phyloP scores from a whole-genome alignment of 352 stramenopile genomes.

The Phytophthora syringae region DNA sequence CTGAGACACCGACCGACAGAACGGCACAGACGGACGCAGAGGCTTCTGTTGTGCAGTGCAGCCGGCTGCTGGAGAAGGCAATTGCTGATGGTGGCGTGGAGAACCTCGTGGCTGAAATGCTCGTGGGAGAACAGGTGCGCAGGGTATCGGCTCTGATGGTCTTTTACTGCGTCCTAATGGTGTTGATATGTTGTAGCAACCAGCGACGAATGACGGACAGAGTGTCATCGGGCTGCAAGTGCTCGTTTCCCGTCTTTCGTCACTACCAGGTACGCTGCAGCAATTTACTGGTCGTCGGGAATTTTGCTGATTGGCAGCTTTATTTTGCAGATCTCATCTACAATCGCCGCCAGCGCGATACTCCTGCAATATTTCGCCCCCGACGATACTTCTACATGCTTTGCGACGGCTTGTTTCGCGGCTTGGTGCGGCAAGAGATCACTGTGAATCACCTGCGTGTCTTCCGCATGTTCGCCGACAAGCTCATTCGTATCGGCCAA shows the following conservation, averaged over 20 bases:
- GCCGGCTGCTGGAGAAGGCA: slow-evolving; percentile 49
- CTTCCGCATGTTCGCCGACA: slow-evolving; percentile 71
- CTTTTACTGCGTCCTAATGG: not conserved
- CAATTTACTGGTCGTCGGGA: not conserved
- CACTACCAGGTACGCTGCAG: slow-evolving; percentile 52
- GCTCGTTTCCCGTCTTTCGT: slow-evolving; percentile 50
- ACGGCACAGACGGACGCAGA: slow-evolving; percentile 35
- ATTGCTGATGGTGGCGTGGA: slow-evolving; percentile 37
- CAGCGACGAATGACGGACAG: slow-evolving; percentile 4
- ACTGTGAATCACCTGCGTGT: slow-evolving; percentile 17
- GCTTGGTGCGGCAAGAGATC: slow-evolving; percentile 11
- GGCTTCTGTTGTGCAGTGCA: slow-evolving; percentile 50
- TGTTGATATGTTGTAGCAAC: slow-evolving; percentile 15
- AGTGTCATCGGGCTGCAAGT: slow-evolving; percentile 38
- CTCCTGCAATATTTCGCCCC: slow-evolving; percentile 53
- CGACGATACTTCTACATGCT: slow-evolving; percentile 54
- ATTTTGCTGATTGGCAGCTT: not conserved
- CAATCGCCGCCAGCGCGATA: slow-evolving; percentile 58
- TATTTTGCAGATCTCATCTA: slow-evolving; percentile 58
- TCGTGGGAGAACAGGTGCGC: slow-evolving; percentile 41
- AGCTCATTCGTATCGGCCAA: slow-evolving; percentile 67
- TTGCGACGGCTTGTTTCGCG: slow-evolving; percentile 48
- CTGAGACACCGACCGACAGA: not conserved
- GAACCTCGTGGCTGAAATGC: slow-evolving; percentile 42
- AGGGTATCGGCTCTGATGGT: not conserved